Base-by-base conservation (phyloP, 768 basidiomycete genomes). In the Fibroporia radiculosa region DNA sequence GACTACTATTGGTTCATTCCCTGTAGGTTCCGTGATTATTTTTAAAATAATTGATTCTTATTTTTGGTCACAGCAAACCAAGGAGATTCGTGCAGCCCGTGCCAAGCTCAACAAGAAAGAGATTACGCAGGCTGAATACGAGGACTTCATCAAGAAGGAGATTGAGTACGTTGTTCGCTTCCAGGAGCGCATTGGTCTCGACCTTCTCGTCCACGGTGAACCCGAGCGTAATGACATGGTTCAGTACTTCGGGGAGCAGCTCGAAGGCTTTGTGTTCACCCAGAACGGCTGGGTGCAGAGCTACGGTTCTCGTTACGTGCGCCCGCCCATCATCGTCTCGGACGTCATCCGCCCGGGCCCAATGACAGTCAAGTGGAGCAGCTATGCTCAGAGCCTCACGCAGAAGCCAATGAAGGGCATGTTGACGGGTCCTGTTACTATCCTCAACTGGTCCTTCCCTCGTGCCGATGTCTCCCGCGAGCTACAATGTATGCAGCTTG, bases 371-470 rank as follows among this genome's bases (percentile, higher is more conserved):
- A 81, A 79, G 64, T 99, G 96, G 96, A 90, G 86, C 51, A 79
- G 80, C 59, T 98, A 95, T 66, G 96, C 96, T 44, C 96, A 98
- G 73, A 92, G 87, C 62, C 62, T 97, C 60, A 89, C 93, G 56
- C 70, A 78, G 63, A 83, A 80, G 66, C 96, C 93, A 57, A 93
- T 99, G 91, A 99, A 99, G 83, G 95, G 95, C 56, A 97, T 98
- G 96, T 76, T 98, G 45, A 93, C 95, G 45, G 95, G 95, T 52
- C 93, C 93, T 16, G 93, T 97, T 65, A 93, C 92, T 50, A 96
- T 99, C 69, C 81, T 98, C 68, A 98, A 98, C 78, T 99, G 96
- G 96, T 98, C 96, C 26, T 99, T 99, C 93, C 96, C 96, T 61
- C 95, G 96, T 66, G 91, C 91, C 54, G 96, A 99, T 63, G 86